Conservation (phyloP, 768 basidiomycete genomes). For the Rhizopogon sp. region DNA sequence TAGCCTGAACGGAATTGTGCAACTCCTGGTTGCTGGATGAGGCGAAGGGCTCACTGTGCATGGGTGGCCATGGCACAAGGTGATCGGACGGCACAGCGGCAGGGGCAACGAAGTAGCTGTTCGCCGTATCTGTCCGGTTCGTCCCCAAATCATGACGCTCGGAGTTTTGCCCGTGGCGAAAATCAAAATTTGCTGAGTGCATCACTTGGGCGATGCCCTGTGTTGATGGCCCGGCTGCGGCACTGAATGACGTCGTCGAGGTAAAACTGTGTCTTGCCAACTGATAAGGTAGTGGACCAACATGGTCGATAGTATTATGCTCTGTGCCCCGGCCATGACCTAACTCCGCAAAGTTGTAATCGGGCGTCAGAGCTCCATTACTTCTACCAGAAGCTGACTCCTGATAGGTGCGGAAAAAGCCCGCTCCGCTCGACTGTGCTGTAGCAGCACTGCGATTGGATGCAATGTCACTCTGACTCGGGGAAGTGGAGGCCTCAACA, state of each 20-base stretch:
- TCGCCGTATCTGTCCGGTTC: neutral
- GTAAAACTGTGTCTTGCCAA: slow-evolving; percentile 20
- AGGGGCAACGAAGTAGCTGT: neutral
- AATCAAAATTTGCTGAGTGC: slow-evolving; percentile 27
- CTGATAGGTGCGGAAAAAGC: slow-evolving; percentile 59
- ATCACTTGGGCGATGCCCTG: slow-evolving; percentile 31
- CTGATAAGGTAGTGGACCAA: slow-evolving; percentile 10
- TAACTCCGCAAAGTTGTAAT: slow-evolving; percentile 71
- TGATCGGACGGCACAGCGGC: slow-evolving; percentile 7
- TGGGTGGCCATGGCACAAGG: slow-evolving; percentile 38
- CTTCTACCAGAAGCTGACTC: slow-evolving; percentile 37
- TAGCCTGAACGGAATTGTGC: slow-evolving; percentile 34
- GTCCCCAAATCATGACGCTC: neutral
- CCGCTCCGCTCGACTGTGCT: slow-evolving; percentile 50
- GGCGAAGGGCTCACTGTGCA: slow-evolving; percentile 30
- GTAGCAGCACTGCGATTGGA: slow-evolving; percentile 50
- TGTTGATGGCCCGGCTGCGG: slow-evolving; percentile 12
- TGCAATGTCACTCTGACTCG: slow-evolving; percentile 55
- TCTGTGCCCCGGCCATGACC: slow-evolving; percentile 61
- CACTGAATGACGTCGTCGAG: slow-evolving; percentile 16
- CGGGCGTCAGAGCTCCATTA: slow-evolving; percentile 63
- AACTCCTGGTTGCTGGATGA: slow-evolving; percentile 34
- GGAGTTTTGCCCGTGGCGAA: slow-evolving; percentile 10
- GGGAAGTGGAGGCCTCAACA: slow-evolving; percentile 56
- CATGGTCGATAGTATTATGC: slow-evolving; percentile 10